A percentile compares a stretch with the other conserved stretches of the same genome.
Conservation (phyloP, 2,329 filamentous ascomycete species). For the Fusarium chlamydosporum region DNA sequence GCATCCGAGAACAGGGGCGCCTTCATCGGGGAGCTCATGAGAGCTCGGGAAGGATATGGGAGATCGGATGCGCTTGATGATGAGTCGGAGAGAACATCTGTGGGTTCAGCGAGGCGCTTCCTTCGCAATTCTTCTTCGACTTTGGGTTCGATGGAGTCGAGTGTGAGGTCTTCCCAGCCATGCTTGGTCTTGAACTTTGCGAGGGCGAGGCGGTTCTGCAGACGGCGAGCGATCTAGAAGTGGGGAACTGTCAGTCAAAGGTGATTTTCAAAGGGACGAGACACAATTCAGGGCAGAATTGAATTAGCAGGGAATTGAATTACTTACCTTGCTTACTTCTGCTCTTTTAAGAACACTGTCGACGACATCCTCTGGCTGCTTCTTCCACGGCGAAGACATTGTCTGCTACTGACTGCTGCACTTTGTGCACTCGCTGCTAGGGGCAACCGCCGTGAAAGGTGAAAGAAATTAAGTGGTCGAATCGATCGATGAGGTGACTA, state of each 20-base stretch:
- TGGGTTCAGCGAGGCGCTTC: slow-evolving; percentile 73
- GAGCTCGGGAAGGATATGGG: slow-evolving; percentile 74
- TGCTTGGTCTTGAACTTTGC: slow-evolving; percentile 98
- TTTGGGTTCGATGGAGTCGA: slow-evolving; percentile 88
- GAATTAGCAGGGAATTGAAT: not conserved
- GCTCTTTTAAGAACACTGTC: slow-evolving; percentile 79
- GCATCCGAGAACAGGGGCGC: slow-evolving; percentile 88
- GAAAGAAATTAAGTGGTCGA: slow-evolving; percentile 8
- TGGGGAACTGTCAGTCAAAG: slow-evolving; percentile 42
- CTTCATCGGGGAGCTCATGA: slow-evolving; percentile 89
- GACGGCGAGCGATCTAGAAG: slow-evolving; percentile 86
- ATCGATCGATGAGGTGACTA: slow-evolving; percentile 14
- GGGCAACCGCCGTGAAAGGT: slow-evolving; percentile 37
- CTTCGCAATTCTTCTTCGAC: slow-evolving; percentile 83
- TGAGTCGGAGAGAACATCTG: slow-evolving; percentile 86
- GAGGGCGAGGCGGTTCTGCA: slow-evolving; percentile 94
- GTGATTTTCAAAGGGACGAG: slow-evolving; percentile 2
- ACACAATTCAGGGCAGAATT: slow-evolving; percentile 1
- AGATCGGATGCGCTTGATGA: slow-evolving; percentile 87
- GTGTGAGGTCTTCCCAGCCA: slow-evolving; percentile 91
- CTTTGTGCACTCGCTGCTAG: slow-evolving; percentile 43
- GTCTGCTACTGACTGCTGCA: slow-evolving; percentile 40
- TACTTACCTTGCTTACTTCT: slow-evolving; percentile 79
- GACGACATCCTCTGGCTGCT: slow-evolving; percentile 74
- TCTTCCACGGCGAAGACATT: slow-evolving; percentile 74